Evolutionary conservation across 805 yeast species (phyloP).

Genomic region (Saccharomycopsis vini): DNA sequence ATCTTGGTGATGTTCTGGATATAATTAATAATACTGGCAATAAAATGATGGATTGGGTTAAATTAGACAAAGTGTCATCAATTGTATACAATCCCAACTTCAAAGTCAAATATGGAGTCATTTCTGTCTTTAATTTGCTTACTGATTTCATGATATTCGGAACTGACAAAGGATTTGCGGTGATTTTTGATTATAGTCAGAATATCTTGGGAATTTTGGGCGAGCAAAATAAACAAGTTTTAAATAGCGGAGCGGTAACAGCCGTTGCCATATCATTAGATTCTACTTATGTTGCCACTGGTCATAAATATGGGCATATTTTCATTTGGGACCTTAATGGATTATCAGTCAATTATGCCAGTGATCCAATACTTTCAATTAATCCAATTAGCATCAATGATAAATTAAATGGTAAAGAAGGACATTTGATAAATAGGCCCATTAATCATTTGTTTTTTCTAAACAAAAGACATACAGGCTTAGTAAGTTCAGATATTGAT

Average conservation of each 20-base stretch:
- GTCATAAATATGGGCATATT: slow-evolving; percentile 56
- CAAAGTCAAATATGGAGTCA: slow-evolving; percentile 33
- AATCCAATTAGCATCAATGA: slow-evolving; percentile 28
- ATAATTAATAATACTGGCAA: background rate
- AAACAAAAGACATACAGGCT: slow-evolving; percentile 44
- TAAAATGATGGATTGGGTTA: slow-evolving; percentile 5
- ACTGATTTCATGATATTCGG: slow-evolving; percentile 53
- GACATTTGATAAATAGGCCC: slow-evolving; percentile 31
- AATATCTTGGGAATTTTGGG: slow-evolving; percentile 37
- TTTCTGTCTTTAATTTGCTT: slow-evolving; percentile 37
- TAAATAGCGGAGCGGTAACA: slow-evolving; percentile 41
- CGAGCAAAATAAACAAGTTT: slow-evolving; percentile 23
- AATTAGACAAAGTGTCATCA: slow-evolving; percentile 5
- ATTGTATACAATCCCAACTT: slow-evolving; percentile 8
- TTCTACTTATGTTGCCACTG: slow-evolving; percentile 60
- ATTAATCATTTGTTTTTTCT: slow-evolving; percentile 40
- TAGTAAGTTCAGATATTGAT: slow-evolving; percentile 44
- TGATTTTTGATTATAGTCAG: slow-evolving; percentile 66
- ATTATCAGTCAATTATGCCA: slow-evolving; percentile 23
- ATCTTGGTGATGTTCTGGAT: too few relatives aligned
- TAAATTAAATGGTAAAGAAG: slow-evolving; percentile 22
- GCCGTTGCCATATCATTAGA: slow-evolving; percentile 56
- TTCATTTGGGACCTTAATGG: slow-evolving; percentile 53
- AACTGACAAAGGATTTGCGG: slow-evolving; percentile 54
- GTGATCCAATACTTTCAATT: slow-evolving; percentile 20